Conservation (phyloP, 805 yeast genomes). For the Candida maltosa region DNA sequence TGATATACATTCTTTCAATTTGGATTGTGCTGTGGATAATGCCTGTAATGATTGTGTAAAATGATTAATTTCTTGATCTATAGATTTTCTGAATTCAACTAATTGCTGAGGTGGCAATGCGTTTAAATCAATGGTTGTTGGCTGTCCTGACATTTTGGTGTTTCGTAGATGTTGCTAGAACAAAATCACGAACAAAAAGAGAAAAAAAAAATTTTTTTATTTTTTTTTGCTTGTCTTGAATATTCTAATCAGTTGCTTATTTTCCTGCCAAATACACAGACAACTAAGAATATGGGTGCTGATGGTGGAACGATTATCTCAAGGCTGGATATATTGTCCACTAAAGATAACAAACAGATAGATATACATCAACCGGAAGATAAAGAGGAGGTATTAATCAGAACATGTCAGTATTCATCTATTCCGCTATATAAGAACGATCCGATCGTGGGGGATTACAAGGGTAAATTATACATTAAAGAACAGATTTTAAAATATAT, state of each 20-base stretch:
- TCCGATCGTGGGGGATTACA: conserved; percentile 66
- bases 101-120: conserved; percentile 81
- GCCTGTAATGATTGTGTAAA: conserved; percentile 82
- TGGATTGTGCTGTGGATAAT: conserved; percentile 73
- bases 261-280: background rate
- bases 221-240: background rate
- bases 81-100: conserved; percentile 73
- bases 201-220: conserved; percentile 1
- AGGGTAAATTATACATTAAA: conserved; percentile 64
- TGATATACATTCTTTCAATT: conserved; percentile 75
- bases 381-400: conserved; percentile 31
- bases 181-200: background rate
- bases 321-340: conserved; percentile 46
- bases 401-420: conserved; percentile 47
- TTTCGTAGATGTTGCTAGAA: background rate
- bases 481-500: conserved; percentile 59
- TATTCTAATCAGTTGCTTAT: background rate
- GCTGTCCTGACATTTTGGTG: conserved; percentile 13
- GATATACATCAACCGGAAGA: conserved; percentile 12
- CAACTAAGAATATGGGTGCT: conserved; percentile 29
- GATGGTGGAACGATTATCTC: conserved; percentile 76
- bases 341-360: conserved; percentile 7
- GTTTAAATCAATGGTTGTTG: conserved; percentile 67
- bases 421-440: conserved; percentile 31
- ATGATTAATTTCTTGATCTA: conserved; percentile 84